Evolutionary conservation across 176 grass and related monocot species (phyloP).

Genomic region (Oryza meridionalis): DNA sequence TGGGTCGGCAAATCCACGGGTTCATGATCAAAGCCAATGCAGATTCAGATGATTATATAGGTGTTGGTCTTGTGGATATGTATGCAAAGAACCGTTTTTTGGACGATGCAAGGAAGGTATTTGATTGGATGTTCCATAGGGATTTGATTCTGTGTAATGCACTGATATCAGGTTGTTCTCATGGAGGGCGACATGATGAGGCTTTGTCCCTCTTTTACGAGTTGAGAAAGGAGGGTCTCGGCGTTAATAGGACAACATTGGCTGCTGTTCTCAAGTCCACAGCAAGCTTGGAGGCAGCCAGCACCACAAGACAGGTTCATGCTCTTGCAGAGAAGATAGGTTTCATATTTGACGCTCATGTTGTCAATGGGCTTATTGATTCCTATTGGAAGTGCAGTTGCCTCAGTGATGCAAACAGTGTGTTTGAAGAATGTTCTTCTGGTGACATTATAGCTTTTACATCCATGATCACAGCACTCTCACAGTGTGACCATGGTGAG

Average conservation of each 20-base stretch:
- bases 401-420: slow-evolving; percentile 50
- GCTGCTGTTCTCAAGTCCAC: slow-evolving; percentile 85
- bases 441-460: slow-evolving; percentile 73
- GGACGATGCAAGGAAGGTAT: slow-evolving; percentile 63
- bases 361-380: slow-evolving; percentile 80
- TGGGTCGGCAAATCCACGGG: slow-evolving; percentile 84
- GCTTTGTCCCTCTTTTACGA: slow-evolving; percentile 56
- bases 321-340: slow-evolving; percentile 64
- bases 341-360: slow-evolving; percentile 74
- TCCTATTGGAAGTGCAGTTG: slow-evolving; percentile 84
- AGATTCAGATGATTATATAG: slow-evolving; percentile 61
- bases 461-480: slow-evolving; percentile 83
- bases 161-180: slow-evolving; percentile 73
- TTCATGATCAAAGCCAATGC: slow-evolving; percentile 71
- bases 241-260: slow-evolving; percentile 69
- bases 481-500: slow-evolving; percentile 68
- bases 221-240: slow-evolving; percentile 65
- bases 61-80: slow-evolving; percentile 82
- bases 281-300: slow-evolving; percentile 57
- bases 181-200: slow-evolving; percentile 56
- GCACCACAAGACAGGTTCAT: slow-evolving; percentile 63
- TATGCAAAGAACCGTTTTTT: slow-evolving; percentile 58
- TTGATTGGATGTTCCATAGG: slow-evolving; percentile 52
- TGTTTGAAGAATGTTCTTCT: slow-evolving; percentile 67
- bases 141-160: slow-evolving; percentile 80